Percentiles rank a stretch among this genome's conserved stretches.
Conservation (phyloP, 192 early-diverging fungal genomes). For the Phlyctochytrium bullatum region DNA sequence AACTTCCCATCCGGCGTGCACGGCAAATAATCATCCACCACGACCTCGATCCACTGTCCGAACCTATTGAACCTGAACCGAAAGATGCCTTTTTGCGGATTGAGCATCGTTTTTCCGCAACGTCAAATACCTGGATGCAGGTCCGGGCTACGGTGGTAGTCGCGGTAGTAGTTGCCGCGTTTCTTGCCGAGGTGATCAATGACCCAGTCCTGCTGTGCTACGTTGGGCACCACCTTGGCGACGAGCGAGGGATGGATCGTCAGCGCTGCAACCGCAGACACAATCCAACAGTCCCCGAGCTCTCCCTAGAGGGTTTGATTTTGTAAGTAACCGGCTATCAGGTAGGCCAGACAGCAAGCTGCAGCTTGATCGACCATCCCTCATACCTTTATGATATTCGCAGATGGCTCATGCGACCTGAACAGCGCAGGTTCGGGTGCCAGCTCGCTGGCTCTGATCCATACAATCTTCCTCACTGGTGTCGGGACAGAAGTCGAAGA, state of each 20-base stretch:
- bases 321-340: too few relatives aligned
- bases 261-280: conserved; percentile 24
- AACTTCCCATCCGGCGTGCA: conserved; percentile 28
- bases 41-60: conserved; percentile 51
- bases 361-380: background rate
- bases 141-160: conserved; percentile 32
- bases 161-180: conserved; percentile 26
- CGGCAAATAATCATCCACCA: conserved; percentile 52
- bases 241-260: conserved; percentile 26
- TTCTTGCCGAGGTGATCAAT: conserved; percentile 10
- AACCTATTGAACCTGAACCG: conserved; percentile 48
- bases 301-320: conserved; percentile 11
- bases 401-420: background rate
- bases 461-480: conserved; percentile 16
- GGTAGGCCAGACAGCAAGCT: background rate
- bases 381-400: conserved; percentile 13
- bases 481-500: background rate
- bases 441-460: conserved; percentile 28
- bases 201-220: conserved; percentile 30
- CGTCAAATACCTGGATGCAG: conserved; percentile 25
- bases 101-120: conserved; percentile 1
- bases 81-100: conserved; percentile 37
- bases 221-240: conserved; percentile 18
- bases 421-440: conserved; percentile 21
- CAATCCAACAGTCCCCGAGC: conserved; percentile 23